phyloP scores from a whole-genome alignment of 148 eudicot species.

The Vaccinium corymbosum region DNA sequence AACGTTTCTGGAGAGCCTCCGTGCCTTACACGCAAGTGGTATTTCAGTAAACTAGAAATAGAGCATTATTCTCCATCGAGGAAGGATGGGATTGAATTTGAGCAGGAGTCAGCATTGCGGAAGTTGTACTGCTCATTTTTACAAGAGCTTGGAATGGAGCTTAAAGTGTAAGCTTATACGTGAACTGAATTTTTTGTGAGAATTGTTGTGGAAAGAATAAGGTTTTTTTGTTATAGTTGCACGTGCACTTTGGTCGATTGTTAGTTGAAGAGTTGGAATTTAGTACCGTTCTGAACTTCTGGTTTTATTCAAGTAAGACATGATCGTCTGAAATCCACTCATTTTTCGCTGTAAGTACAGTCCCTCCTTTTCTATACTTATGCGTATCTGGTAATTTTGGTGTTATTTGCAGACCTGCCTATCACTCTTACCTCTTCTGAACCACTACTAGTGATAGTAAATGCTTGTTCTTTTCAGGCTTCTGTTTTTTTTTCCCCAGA shows the following conservation, averaged over 20 bases:
- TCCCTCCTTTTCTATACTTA: neutral
- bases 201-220: neutral
- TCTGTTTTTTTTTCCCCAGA: neutral
- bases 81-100: conserved; percentile 55
- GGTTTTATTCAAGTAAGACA: conserved; percentile 1
- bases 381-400: neutral
- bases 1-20: conserved; percentile 19
- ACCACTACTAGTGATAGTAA: neutral
- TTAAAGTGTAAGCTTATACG: conserved; percentile 53
- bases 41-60: conserved; percentile 57
- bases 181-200: neutral
- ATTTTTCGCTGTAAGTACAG: neutral
- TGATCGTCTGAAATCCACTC: conserved; percentile 9
- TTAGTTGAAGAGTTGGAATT: neutral
- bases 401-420: neutral
- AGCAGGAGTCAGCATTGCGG: conserved; percentile 46
- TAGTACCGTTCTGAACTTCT: neutral
- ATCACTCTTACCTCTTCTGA: neutral
- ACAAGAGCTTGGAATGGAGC: conserved; percentile 67
- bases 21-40: conserved; percentile 40
- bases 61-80: conserved; percentile 68
- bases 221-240: neutral
- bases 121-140: conserved; percentile 57
- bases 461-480: conserved; percentile 1
- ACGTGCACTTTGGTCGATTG: neutral